phyloP scores from a whole-genome alignment of 371 early-diverging fungal species.

The Dichotomocladium elegans region DNA sequence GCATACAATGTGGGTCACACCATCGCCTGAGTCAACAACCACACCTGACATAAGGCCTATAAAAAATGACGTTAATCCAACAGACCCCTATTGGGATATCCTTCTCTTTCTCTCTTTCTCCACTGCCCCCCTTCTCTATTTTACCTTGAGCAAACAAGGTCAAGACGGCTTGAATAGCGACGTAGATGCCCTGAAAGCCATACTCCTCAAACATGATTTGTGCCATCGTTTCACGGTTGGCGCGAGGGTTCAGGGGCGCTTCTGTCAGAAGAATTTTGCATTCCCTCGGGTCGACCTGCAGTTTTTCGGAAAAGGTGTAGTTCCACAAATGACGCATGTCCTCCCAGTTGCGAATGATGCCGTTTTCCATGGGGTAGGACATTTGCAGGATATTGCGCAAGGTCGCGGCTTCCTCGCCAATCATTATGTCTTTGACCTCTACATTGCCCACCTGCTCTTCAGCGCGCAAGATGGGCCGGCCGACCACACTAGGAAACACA shows the following conservation, averaged over 20 bases:
- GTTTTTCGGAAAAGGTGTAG: constrained; percentile 92
- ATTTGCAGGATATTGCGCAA: constrained; percentile 87
- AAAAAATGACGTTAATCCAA: background rate
- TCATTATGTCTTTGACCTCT: constrained; percentile 90
- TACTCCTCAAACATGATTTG: constrained; percentile 96
- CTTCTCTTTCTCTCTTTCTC: too few relatives aligned
- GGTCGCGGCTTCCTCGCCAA: constrained; percentile 95
- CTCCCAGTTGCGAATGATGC: constrained; percentile 97
- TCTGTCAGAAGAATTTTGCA: constrained; percentile 94
- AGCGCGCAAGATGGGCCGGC: constrained; percentile 94
- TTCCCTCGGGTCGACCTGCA: constrained; percentile 83
- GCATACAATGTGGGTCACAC: constrained; percentile 93
- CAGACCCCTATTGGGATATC: background rate
- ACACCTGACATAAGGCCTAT: constrained; percentile 91
- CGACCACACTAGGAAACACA: constrained; percentile 95
- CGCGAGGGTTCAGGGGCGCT: constrained; percentile 93
- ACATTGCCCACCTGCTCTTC: constrained; percentile 84
- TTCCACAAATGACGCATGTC: constrained; percentile 98
- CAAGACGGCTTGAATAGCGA: constrained; percentile 96
- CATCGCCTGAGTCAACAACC: constrained; percentile 97
- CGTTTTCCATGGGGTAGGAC: constrained; percentile 98
- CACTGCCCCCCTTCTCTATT: too few relatives aligned
- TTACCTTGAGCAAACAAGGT: constrained; percentile 96
- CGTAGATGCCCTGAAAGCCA: constrained; percentile 89
- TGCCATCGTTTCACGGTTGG: constrained; percentile 90